Evolutionary conservation across 306 rosid genomes (phyloP).

Genomic region (Trifolium dubium): DNA sequence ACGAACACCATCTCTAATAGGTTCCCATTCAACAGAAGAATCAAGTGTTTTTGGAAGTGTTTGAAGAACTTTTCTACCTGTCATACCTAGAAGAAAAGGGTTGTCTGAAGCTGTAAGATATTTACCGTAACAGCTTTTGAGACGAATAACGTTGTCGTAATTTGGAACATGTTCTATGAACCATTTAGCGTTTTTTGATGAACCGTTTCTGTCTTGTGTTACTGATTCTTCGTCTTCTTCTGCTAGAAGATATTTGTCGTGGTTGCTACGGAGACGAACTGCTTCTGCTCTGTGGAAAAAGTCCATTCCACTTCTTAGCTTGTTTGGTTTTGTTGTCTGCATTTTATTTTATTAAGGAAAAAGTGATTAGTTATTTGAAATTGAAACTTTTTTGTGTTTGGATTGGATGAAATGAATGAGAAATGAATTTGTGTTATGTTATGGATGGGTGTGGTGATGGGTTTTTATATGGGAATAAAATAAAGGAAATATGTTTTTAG

Average conservation of each 20-base stretch:
- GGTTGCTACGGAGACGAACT: slow-evolving; percentile 84
- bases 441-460: background rate
- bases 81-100: slow-evolving; percentile 77
- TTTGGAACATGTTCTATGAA: slow-evolving; percentile 61
- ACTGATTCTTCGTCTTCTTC: slow-evolving; percentile 90
- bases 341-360: background rate
- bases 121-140: slow-evolving; percentile 79
- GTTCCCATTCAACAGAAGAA: slow-evolving; percentile 93
- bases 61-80: slow-evolving; percentile 81
- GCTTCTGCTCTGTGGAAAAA: slow-evolving; percentile 76
- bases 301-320: slow-evolving; percentile 63
- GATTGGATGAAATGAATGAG: background rate
- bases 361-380: background rate
- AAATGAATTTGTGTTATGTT: background rate
- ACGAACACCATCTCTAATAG: slow-evolving; percentile 60
- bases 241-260: slow-evolving; percentile 71
- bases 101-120: slow-evolving; percentile 82
- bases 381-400: background rate
- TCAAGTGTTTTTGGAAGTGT: slow-evolving; percentile 61
- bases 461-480: background rate
- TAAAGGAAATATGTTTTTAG: too few species aligned
- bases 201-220: slow-evolving; percentile 67
- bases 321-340: slow-evolving; percentile 48
- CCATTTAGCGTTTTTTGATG: slow-evolving; percentile 75
- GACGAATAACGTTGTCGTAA: slow-evolving; percentile 65